phyloP scores from a whole-genome alignment of 441 rosid species.

The Pelargonium cotyledonis region DNA sequence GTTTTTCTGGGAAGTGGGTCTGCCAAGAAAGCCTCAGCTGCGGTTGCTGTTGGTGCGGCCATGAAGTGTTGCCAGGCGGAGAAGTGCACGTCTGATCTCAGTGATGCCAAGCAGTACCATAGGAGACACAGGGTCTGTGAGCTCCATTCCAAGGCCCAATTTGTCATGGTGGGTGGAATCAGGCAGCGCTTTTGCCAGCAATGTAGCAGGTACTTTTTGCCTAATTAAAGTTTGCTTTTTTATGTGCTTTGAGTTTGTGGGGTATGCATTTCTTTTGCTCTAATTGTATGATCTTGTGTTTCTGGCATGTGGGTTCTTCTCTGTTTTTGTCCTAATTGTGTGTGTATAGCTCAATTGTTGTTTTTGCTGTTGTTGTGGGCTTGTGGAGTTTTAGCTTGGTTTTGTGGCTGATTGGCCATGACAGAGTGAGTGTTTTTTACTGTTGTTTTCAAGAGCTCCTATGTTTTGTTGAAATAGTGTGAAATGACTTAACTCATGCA shows the following conservation, averaged over 20 bases:
- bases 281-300: neutral
- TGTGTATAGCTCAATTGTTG: neutral
- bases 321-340: neutral
- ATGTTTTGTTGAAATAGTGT: no score
- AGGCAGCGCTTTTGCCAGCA: slow-evolving; percentile 68
- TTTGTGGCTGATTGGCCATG: no score
- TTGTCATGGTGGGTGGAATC: slow-evolving; percentile 41
- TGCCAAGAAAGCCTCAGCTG: slow-evolving; percentile 18
- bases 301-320: neutral
- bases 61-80: slow-evolving; percentile 50
- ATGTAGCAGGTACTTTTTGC: slow-evolving; percentile 51
- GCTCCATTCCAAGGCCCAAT: slow-evolving; percentile 48
- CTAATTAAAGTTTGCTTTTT: neutral
- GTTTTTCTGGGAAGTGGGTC: slow-evolving; percentile 6
- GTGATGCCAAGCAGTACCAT: slow-evolving; percentile 44
- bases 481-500: neutral
- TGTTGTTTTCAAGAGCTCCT: no score
- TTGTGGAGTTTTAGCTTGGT: no score
- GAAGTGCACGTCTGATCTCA: slow-evolving; percentile 42
- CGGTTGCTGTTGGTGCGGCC: slow-evolving; percentile 13
- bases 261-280: neutral
- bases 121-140: slow-evolving; percentile 63
- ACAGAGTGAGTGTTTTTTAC: no score
- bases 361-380: neutral
- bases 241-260: slow-evolving; percentile 1